Base-by-base conservation (phyloP, 2,329 filamentous ascomycete species). In the Verticillium zaregamsianum region DNA sequence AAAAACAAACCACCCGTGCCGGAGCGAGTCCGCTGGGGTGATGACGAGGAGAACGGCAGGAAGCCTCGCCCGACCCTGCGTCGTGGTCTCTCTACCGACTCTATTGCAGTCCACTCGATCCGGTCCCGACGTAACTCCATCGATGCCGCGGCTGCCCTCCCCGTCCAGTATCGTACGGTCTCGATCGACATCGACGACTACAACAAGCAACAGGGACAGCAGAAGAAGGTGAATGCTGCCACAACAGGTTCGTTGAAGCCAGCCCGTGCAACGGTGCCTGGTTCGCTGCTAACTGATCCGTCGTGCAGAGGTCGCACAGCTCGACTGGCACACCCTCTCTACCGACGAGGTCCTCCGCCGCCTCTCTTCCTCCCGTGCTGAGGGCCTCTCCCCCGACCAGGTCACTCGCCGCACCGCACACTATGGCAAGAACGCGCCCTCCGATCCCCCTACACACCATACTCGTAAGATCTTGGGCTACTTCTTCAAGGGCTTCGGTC, bases 401-500 rank as follows among this genome's bases (percentile, higher is more conserved):
- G 81, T 82, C 57, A 75, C 79, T 45, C 79, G 82, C 28, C 82
- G 85, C 40, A 71, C 84, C 7, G 77, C 77, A 54, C 79, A 89
- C 68, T 84, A 89, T 73, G 90, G 90, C 39, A 83, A 76, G 63
- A 93, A 93, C 69, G 81, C 82, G 8, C 87, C 87, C 5, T 86
- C 88, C 4, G 82, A 86, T 3, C 86, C 89, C 2, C 85, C 87
- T 15, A 89, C 86, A 5, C 83, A 82, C 63, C 80, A 82, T 65
- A 71, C 86, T 55, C 78, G 79, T 54, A 85, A 85, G 63, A 80
- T 87, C 5, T 74, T 88, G 37, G 84, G 84, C 20, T 93, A 93
- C 74, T 87, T 93, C 68, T 92, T 92, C 76, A 88, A 88, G 66
- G 90, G 90, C 1, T 94, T 93, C 66, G 90, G 90, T 2, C 81